These are phyloP conservation scores for Acacia acuminata DNA, from an alignment of 306 rosid species.

Conservation along the genomic window DNA sequence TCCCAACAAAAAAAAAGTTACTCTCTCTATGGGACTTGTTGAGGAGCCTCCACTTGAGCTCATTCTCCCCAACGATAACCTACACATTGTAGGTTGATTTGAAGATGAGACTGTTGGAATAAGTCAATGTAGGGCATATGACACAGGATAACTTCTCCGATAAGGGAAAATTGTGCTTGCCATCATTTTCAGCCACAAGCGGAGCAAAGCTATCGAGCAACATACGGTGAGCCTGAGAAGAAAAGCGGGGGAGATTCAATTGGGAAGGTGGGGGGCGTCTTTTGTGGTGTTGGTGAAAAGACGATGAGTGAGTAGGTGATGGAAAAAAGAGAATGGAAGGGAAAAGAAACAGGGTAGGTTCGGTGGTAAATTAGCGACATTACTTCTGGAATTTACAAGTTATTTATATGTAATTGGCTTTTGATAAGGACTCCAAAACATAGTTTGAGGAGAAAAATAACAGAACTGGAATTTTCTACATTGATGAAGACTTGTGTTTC, in stretches of 20 bases:
- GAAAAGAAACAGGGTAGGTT: no score
- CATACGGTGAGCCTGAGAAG: no score
- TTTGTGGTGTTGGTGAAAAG: slow-evolving; percentile 42
- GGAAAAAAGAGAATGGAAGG: no score
- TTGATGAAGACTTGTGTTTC: no score
- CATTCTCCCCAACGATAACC: slow-evolving; percentile 72
- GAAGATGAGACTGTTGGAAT: slow-evolving; percentile 52
- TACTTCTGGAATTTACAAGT: no score
- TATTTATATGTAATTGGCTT: no score
- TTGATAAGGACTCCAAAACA: no score
- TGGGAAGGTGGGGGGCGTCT: slow-evolving; percentile 35
- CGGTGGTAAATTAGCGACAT: no score
- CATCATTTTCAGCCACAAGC: slow-evolving; percentile 23
- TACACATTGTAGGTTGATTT: slow-evolving; percentile 50
- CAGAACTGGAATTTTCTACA: no score
- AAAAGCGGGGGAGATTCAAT: slow-evolving; percentile 25
- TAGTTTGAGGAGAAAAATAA: no score
- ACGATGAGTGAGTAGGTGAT: no score
- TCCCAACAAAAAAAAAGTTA: no score
- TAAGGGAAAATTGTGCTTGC: neutral
- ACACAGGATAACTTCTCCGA: slow-evolving; percentile 45
- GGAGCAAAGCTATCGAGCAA: slow-evolving; percentile 22
- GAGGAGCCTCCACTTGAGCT: slow-evolving; percentile 74
- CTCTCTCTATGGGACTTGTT: slow-evolving; percentile 70
- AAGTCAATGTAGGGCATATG: slow-evolving; percentile 58